Evolutionary conservation across 164 flowering plant species (phyloP).

Genomic region (Macadamia tetraphylla): DNA sequence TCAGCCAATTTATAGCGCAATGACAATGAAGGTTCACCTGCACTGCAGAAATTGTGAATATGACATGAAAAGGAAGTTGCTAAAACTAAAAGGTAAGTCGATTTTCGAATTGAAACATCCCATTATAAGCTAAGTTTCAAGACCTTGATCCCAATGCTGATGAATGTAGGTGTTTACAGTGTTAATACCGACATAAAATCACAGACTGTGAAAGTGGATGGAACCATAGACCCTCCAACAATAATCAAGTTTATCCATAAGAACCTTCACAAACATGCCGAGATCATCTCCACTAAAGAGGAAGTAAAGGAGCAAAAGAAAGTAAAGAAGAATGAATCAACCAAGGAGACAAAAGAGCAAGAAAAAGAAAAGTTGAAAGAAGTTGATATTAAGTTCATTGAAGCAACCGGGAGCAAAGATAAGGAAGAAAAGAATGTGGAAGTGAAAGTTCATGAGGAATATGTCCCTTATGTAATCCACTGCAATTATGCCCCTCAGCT

Average conservation of each 20-base stretch:
- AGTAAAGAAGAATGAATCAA: too few species aligned
- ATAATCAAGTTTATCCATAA: conserved; percentile 36
- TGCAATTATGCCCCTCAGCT: conserved; percentile 66
- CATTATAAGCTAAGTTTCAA: neutral
- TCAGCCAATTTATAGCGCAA: conserved; percentile 29
- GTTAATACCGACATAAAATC: conserved; percentile 57
- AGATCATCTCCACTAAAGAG: conserved; percentile 34
- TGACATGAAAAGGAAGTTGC: conserved; percentile 38
- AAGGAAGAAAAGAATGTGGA: conserved; percentile 29
- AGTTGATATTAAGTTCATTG: neutral
- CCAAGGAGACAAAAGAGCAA: too few species aligned
- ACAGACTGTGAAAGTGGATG: conserved; percentile 51
- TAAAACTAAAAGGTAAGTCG: conserved; percentile 49
- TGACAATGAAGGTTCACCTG: conserved; percentile 41
- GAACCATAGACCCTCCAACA: conserved; percentile 47
- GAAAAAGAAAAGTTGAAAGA: conserved; percentile 10
- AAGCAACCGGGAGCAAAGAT: conserved; percentile 7
- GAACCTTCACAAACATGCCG: conserved; percentile 56
- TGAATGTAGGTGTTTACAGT: conserved; percentile 39
- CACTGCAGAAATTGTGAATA: conserved; percentile 60
- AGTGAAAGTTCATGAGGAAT: conserved; percentile 25
- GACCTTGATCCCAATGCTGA: neutral
- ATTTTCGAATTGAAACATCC: neutral
- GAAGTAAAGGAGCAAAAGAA: conserved; percentile 23
- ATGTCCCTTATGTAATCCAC: conserved; percentile 49